phyloP scores from a whole-genome alignment of 2,329 filamentous ascomycete species.

The Sarocladiaceae sp. region DNA sequence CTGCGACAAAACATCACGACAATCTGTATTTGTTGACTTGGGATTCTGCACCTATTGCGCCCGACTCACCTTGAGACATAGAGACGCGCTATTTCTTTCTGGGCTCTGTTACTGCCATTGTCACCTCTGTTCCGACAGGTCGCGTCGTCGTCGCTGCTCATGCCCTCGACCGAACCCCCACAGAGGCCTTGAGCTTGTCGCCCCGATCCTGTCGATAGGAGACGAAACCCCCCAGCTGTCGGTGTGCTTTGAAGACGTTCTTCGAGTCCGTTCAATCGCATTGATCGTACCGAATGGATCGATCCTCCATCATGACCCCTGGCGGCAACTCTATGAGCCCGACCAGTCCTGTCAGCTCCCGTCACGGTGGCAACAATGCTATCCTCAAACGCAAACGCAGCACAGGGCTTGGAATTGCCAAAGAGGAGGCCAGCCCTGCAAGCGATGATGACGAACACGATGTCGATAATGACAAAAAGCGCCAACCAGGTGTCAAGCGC shows the following conservation, averaged over 20 bases:
- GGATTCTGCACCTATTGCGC: too few species aligned
- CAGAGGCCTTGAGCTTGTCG: not conserved
- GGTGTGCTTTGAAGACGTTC: too few species aligned
- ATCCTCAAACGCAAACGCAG: slow-evolving; percentile 53
- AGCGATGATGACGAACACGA: slow-evolving; percentile 54
- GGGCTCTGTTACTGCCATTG: too few species aligned
- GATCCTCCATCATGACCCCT: slow-evolving; percentile 37
- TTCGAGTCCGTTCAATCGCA: too few species aligned
- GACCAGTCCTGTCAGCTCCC: slow-evolving; percentile 48
- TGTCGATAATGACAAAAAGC: slow-evolving; percentile 51
- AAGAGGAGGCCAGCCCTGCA: slow-evolving; percentile 52
- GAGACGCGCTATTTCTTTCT: too few species aligned
- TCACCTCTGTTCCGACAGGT: not conserved
- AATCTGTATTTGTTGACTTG: too few species aligned
- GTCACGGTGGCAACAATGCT: slow-evolving; percentile 32
- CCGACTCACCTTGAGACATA: too few species aligned
- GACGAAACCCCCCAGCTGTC: too few species aligned
- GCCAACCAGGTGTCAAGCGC: slow-evolving; percentile 65
- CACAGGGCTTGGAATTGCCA: slow-evolving; percentile 36
- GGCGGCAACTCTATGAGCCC: slow-evolving; percentile 46
- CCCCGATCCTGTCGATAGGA: not conserved
- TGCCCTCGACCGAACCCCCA: not conserved
- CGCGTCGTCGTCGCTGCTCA: not conserved
- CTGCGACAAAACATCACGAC: not conserved
- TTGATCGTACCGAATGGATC: too few species aligned